Base-by-base conservation (phyloP, 192 early-diverging fungal species). In the Podila verticillata region DNA sequence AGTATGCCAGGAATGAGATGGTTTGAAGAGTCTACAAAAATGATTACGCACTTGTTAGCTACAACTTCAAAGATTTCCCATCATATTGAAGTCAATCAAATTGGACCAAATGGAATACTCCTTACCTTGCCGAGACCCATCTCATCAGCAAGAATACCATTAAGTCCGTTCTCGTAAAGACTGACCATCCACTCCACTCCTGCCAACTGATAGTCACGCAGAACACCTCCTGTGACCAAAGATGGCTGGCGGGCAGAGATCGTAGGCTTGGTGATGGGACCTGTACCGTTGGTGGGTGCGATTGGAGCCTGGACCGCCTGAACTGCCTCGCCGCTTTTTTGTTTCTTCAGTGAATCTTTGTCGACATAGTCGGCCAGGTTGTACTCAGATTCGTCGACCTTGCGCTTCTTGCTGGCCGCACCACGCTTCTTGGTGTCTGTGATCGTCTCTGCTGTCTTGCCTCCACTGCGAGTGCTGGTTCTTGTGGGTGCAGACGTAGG, bases 141-240 rank as follows among this genome's bases (percentile, higher is more conserved):
- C 65, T 97, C 95, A 83, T 98, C 98, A 9, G 95, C 97, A 48
- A 98, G 75, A 72, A 98, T 98, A 24, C 98, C 98, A 65, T 97
- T 98, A 22, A 98, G 80, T 17, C 98, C 97, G 81, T 98, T 97
- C 63, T 97, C 96, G 85, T 95, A 99, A 7, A 99, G 85, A 73
- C 90, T 94, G 57, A 95, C 92, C 68, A 99, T 82, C 98, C 98
- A 99, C 77, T 98, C 96, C 68, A 98, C 90, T 60, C 98, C 98
- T 3, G 93, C 93, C 51, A 97, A 75, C 82, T 99, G 98, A 84
- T 98, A 98, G 48, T 97, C 95, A 28, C 95, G 89, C 83, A 99
- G 86, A 24, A 93, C 81, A 34, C 97, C 97, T 65, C 95, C 96
- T 12, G 87, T 90, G 8, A 99, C 88, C 51, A 95, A 80, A 34